Base-by-base conservation (phyloP, 371 early-diverging fungal genomes). In the Syncephalis plumigaleata region DNA sequence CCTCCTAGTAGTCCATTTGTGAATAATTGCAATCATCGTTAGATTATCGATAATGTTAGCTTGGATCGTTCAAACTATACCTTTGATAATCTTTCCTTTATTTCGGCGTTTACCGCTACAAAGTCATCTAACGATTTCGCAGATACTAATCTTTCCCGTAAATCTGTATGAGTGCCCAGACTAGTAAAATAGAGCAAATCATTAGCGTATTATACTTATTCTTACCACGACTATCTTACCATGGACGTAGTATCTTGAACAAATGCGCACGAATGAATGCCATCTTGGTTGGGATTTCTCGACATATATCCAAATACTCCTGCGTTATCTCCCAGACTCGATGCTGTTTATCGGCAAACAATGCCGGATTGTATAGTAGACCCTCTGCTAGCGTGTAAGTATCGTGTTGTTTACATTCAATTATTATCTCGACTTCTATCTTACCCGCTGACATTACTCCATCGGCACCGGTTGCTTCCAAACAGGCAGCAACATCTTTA, bases 361-460 rank as follows among this genome's bases (percentile, higher is more conserved):
- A 55, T 15, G 86, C 86, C 0, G 96, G 98, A 55, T 97, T 93
- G 61, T 90, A 89, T 26, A 97, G 69, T 55, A 77, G 82, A 0
- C 85, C 87, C 62, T 95, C 94, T 3, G 11, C 11, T 7, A 7
- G 11, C 11, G 11, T 31, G 11, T 11, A 42, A 16, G n/a, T n/a
- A 18, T 18, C 26, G 50, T 16, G 20, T 40, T 8, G 7, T 36
- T 39, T n/a, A 31, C 2, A 1, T 20, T 53, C 17, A 36, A 39
- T 25, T 20, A 42, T 3, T n/a, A 45, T 20, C 2, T n/a, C n/a
- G n/a, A n/a, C n/a, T n/a, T n/a, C n/a, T n/a, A n/a, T 7, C 17
- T 17, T 40, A 46, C 46, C 46, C 17, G 87, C 87, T 0, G 86
- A 73, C 99, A 99, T 99, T 47, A 98, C 91, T 31, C 95, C 99